Evolutionary conservation across 257 asterid species (phyloP), one percentile per base, ranked within the genome.

Genomic region (Marsdenia floribunda): DNA sequence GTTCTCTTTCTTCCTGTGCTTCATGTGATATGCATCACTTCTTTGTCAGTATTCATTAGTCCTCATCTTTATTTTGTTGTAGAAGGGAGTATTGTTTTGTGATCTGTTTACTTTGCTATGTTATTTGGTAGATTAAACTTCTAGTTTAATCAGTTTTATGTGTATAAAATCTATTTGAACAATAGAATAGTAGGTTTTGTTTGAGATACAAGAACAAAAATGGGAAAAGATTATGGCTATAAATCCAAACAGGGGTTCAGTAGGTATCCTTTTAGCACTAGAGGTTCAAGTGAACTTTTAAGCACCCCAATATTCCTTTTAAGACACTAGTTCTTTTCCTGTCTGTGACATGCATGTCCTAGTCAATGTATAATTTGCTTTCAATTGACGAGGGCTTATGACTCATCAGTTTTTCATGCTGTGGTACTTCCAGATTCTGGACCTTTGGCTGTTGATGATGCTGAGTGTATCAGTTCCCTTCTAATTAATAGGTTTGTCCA

Each of bases 381-480:
- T 18, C 3, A 37, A 24, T 18, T 65, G 70, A 18, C 35, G 13
- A 37, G 42, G n/a, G 21, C 70, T 37, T 15, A 37, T 19, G 14
- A 11, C 44, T 63, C 26, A 64, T 64, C 40, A 26, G 38, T n/a
- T 73, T 15, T 79, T 80, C 66, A 59, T 72, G 52, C 57, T 72
- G 16, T 73, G 60, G 72, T 83, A 42, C 82, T 76, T 76, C 22
- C 87, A 88, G 97, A 84, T 79, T 61, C 73, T 72, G 80, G 70
- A 70, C 75, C 73, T 72, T 73, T 77, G 49, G 57, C 59, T 76
- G 54, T 73, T 54, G 91, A 83, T 77, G 86, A 72, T 77, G 71
- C 87, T 22, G 87, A 87, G 53, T 87, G 92, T 85, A 81, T 93
- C 66, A 87, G 91, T 76, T 81, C 88, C 29, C 87, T 91, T 84